phyloP scores from a whole-genome alignment of 2,329 filamentous ascomycete species.

The Xylariaceae sp. region DNA sequence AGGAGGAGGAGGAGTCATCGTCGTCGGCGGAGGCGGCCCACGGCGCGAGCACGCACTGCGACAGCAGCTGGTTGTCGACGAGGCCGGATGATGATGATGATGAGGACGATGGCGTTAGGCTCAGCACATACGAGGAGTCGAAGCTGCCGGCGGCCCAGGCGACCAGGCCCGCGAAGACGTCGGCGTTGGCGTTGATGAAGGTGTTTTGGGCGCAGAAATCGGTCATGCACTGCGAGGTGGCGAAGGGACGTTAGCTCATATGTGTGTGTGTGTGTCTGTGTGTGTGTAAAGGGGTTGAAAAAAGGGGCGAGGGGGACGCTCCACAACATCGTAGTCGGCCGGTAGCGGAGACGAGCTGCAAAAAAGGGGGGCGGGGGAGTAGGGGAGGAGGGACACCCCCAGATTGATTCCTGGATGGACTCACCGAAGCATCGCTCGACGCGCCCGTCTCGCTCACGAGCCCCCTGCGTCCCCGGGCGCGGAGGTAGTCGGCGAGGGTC shows the following conservation, averaged over 20 bases:
- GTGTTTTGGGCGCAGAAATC: slow-evolving; percentile 39
- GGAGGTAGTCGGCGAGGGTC: slow-evolving; percentile 38
- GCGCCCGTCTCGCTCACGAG: slow-evolving; percentile 48
- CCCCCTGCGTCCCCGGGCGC: slow-evolving; percentile 38
- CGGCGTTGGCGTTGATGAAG: slow-evolving; percentile 37
- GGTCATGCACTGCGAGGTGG: slow-evolving; percentile 28
- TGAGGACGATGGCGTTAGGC: too few species aligned
- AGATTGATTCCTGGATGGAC: slow-evolving; percentile 6
- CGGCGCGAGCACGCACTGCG: too few species aligned
- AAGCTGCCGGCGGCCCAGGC: slow-evolving; percentile 40
- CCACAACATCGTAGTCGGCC: too few species aligned
- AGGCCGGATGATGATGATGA: too few species aligned
- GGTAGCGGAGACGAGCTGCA: too few species aligned
- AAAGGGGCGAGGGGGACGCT: too few species aligned
- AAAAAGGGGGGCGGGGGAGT: too few species aligned
- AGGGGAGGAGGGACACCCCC: background rate
- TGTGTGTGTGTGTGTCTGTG: background rate
- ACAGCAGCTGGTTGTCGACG: too few species aligned
- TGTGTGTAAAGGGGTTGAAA: too few species aligned
- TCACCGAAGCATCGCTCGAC: slow-evolving; percentile 31
- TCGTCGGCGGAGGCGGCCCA: too few species aligned
- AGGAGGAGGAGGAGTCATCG: too few species aligned
- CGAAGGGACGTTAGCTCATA: slow-evolving; percentile 2
- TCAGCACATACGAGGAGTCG: too few species aligned
- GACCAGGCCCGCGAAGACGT: slow-evolving; percentile 39